Evolutionary conservation across 2,329 filamentous ascomycete genomes (phyloP).

Genomic region (Trematosphaeria pertusa): DNA sequence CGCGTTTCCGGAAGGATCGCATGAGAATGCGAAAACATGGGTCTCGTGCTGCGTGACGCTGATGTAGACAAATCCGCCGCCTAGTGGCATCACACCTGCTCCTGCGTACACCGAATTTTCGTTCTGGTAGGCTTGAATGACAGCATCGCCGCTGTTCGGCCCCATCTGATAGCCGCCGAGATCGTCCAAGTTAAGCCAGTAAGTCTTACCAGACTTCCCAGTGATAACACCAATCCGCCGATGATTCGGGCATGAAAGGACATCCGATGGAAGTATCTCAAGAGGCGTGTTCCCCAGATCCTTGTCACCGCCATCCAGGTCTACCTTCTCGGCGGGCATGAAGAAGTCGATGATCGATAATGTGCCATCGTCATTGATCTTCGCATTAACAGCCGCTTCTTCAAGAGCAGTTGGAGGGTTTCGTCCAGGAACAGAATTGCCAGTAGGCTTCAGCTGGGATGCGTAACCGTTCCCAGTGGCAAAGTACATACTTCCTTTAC

Average conservation of each 20-base stretch:
- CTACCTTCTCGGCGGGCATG: constrained; percentile 59
- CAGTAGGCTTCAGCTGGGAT: constrained; percentile 50
- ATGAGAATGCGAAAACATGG: constrained; percentile 66
- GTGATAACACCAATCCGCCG: constrained; percentile 59
- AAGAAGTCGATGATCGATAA: constrained; percentile 58
- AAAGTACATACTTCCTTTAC: constrained; percentile 56
- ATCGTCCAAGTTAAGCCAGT: constrained; percentile 58
- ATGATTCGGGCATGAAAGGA: constrained; percentile 54
- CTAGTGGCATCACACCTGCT: constrained; percentile 56
- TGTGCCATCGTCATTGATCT: constrained; percentile 53
- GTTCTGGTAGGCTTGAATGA: constrained; percentile 55
- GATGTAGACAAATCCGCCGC: constrained; percentile 59
- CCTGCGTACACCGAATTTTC: constrained; percentile 59
- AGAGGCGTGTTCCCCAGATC: constrained; percentile 58
- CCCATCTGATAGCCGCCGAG: constrained; percentile 59
- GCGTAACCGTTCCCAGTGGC: constrained; percentile 58
- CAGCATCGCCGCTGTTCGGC: constrained; percentile 50
- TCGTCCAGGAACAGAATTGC: constrained; percentile 53
- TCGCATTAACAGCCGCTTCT: constrained; percentile 59
- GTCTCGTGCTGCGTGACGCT: constrained; percentile 62
- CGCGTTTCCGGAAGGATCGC: constrained; percentile 56
- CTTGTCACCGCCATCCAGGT: constrained; percentile 58
- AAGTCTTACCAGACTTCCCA: constrained; percentile 60
- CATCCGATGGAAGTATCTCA: constrained; percentile 51
- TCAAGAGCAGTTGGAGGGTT: constrained; percentile 56